Percentiles rank a stretch among this genome's conserved stretches.
These are phyloP conservation scores for Apiospora aurea DNA, from an alignment of 2,329 filamentous ascomycete species.

Conservation along the genomic window DNA sequence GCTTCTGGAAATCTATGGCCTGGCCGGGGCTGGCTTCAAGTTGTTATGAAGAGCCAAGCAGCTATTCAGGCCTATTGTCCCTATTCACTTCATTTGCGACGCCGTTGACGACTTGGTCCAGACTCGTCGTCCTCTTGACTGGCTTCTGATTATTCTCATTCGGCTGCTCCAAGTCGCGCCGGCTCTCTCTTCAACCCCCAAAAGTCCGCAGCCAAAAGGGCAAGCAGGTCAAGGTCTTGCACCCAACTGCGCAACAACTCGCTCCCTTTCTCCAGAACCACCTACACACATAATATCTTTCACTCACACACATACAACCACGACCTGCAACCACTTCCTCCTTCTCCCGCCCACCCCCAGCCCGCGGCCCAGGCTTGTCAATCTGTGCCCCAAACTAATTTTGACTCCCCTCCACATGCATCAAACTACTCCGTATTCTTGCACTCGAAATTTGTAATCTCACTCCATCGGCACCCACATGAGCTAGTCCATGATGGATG, in stretches of 20 bases:
- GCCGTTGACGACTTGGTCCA: conserved; percentile 18
- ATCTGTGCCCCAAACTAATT: conserved; percentile 6
- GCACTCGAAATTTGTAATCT: conserved; percentile 25
- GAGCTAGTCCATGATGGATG: conserved; percentile 39
- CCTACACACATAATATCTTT: conserved; percentile 25
- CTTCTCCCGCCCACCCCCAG: conserved; percentile 15
- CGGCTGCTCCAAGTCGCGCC: conserved; percentile 7
- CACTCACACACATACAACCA: not conserved
- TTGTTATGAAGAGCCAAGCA: conserved; percentile 18
- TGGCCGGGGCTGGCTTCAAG: conserved; percentile 20
- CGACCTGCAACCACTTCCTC: not conserved
- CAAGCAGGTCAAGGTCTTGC: not conserved
- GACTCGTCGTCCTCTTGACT: conserved; percentile 23
- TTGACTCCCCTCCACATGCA: conserved; percentile 21
- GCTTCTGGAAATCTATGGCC: conserved; percentile 20
- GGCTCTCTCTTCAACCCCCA: not conserved
- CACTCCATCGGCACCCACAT: conserved; percentile 32
- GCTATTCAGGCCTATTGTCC: conserved; percentile 32
- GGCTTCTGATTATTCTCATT: conserved; percentile 25
- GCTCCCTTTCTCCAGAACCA: conserved; percentile 27
- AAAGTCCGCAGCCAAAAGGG: conserved; percentile 14
- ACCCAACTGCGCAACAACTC: conserved; percentile 26
- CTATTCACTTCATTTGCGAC: conserved; percentile 25
- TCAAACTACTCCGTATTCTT: conserved; percentile 22
- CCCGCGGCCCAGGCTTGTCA: conserved; percentile 14